phyloP scores from a whole-genome alignment of 2,329 filamentous ascomycete species.

The Pseudogymnoascus sp. region DNA sequence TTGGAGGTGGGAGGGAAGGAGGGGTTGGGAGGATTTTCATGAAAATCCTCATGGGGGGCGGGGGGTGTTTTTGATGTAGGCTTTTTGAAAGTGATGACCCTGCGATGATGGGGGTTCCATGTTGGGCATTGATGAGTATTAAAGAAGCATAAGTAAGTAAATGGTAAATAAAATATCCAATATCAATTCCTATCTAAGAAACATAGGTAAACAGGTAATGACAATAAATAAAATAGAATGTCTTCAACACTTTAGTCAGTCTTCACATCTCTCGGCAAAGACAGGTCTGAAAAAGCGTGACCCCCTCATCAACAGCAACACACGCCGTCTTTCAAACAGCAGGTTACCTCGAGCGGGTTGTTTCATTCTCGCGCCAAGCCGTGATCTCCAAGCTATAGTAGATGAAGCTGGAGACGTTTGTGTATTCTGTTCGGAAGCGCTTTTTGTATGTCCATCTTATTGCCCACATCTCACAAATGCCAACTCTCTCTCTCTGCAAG shows the following conservation, averaged over 20 bases:
- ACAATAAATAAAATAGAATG: conserved; percentile 27
- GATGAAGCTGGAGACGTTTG: conserved; percentile 36
- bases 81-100: background rate
- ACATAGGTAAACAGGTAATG: background rate
- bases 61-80: too few species aligned
- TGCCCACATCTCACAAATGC: background rate
- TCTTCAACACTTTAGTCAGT: conserved; percentile 51
- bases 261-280: conserved; percentile 40
- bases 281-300: conserved; percentile 48
- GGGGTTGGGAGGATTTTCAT: too few species aligned
- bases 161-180: too few species aligned
- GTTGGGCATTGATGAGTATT: background rate
- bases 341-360: conserved; percentile 11
- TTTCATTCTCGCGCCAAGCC: conserved; percentile 43
- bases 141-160: too few species aligned
- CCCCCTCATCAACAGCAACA: conserved; percentile 16
- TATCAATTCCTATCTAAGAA: background rate
- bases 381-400: conserved; percentile 44
- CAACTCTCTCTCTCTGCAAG: background rate
- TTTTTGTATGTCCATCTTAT: conserved; percentile 11
- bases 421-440: conserved; percentile 46
- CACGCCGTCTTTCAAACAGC: background rate
- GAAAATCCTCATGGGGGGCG: too few species aligned
- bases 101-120: background rate
- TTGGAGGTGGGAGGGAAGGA: too few species aligned